A percentile compares a stretch with the other conserved stretches of the same genome.
Conservation (phyloP, 1,139 yeast genomes). For the Saccharomyces pastorianus region DNA sequence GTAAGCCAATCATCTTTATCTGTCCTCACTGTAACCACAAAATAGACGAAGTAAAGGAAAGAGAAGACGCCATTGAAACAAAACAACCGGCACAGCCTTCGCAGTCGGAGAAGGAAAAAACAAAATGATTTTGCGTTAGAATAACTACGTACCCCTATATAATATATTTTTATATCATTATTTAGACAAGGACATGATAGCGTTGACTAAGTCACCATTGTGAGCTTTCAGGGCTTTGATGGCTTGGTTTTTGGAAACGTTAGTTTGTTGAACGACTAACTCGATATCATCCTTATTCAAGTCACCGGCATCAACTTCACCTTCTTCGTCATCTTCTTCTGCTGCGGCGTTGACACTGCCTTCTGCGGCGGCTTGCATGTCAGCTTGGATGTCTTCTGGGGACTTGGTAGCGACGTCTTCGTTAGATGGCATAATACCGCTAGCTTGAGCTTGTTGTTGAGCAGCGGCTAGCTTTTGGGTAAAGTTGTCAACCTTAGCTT, state of each 20-base stretch:
- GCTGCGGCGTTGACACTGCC: constrained; percentile 32
- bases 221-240: constrained; percentile 82
- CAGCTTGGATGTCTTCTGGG: constrained; percentile 64
- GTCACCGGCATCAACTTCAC: constrained; percentile 70
- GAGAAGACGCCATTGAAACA: background rate
- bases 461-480: constrained; percentile 77
- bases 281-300: constrained; percentile 71
- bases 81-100: background rate
- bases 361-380: constrained; percentile 73
- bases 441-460: constrained; percentile 48
- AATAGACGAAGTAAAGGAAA: constrained; percentile 5
- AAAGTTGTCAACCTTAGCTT: constrained; percentile 90
- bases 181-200: constrained; percentile 78
- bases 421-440: constrained; percentile 33
- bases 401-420: constrained; percentile 33
- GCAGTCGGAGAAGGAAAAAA: background rate
- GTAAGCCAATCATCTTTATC: constrained; percentile 48
- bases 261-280: constrained; percentile 83
- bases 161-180: constrained; percentile 16
- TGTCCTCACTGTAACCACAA: constrained; percentile 65
- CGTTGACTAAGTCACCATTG: constrained; percentile 91
- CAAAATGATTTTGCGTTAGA: background rate
- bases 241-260: constrained; percentile 82
- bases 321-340: constrained; percentile 43
- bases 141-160: background rate